Conservation (phyloP, 805 yeast species). For the Candida tibetensis region DNA sequence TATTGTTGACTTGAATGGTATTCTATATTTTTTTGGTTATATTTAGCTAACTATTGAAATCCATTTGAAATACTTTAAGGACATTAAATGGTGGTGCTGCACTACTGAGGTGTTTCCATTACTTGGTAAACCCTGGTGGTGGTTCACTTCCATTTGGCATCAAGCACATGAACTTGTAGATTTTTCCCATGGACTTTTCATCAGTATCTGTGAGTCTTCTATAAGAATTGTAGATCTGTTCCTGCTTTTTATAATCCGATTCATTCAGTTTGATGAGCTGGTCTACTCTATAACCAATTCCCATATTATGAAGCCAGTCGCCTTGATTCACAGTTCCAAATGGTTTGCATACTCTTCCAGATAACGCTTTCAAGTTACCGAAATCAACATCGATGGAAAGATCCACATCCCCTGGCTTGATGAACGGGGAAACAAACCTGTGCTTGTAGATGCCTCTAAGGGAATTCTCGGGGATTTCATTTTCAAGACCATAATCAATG, state of each 20-base stretch:
- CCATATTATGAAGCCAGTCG: constrained; percentile 73
- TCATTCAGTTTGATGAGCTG: constrained; percentile 48
- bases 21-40: too few species aligned
- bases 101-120: too few species aligned
- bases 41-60: too few species aligned
- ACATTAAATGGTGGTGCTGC: too few species aligned
- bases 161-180: constrained; percentile 69
- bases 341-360: constrained; percentile 19
- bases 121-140: constrained; percentile 55
- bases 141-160: constrained; percentile 42
- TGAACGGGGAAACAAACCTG: constrained; percentile 70
- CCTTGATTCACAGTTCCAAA: constrained; percentile 73
- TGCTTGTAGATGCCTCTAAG: constrained; percentile 73
- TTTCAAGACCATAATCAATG: constrained; percentile 73
- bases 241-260: constrained; percentile 43
- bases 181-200: constrained; percentile 67
- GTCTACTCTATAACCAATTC: constrained; percentile 67
- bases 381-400: constrained; percentile 84
- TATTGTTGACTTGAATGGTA: too few species aligned
- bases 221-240: constrained; percentile 55
- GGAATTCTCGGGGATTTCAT: constrained; percentile 64
- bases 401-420: constrained; percentile 77
- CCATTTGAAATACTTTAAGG: too few species aligned
- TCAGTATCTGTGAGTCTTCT: constrained; percentile 60
- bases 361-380: constrained; percentile 44